Evolutionary conservation across 1,284 basidiomycete species (phyloP), one percentile per base, ranked within the genome.

Genomic region (Kwoniella shivajii): DNA sequence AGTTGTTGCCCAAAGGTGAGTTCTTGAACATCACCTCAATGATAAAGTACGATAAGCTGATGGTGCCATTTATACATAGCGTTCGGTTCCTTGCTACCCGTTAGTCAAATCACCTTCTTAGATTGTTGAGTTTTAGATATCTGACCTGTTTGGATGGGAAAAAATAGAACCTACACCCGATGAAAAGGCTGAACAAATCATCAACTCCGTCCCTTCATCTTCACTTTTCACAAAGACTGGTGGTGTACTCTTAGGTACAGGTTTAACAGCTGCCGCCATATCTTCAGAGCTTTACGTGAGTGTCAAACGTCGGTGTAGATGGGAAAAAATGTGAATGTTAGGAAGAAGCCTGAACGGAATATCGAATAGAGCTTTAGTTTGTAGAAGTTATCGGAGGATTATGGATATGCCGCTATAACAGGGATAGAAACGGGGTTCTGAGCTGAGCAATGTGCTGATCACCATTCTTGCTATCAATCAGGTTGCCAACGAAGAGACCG

Each of bases 221-320:
- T 89, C 90, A 37, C 84, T 97, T 78, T 84, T 95, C 82, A 91
- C 92, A 78, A 98, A 98, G 84, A 95, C 90, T 50, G 92, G 92
- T 64, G 87, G 89, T 63, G 88, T 94, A 72, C 83, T 96, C 72
- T 86, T 97, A 61, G 92, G 92, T 72, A 90, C 92, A 37, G 93
- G 92, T 75, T 82, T 92, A 60, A 82, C 88, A 60, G 95, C 94
- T 27, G 86, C 92, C 20, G 94, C 93, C 74, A 94, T 98, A 81
- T 96, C 92, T 37, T 90, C 93, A 78, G 95, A 99, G 82, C 86
- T 98, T 56, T 98, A 97, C 78, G 95, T 79, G 71, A 39, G 77
- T 74, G 4, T 51, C n/a, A 6, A 45, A 31, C 26, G 9, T 34
- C 20, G 26, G 20, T 26, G 38, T 20, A n/a, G 5, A 11, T 39